Evolutionary conservation across 2,329 filamentous ascomycete genomes (phyloP).

Genomic region (Didymella segeticola): DNA sequence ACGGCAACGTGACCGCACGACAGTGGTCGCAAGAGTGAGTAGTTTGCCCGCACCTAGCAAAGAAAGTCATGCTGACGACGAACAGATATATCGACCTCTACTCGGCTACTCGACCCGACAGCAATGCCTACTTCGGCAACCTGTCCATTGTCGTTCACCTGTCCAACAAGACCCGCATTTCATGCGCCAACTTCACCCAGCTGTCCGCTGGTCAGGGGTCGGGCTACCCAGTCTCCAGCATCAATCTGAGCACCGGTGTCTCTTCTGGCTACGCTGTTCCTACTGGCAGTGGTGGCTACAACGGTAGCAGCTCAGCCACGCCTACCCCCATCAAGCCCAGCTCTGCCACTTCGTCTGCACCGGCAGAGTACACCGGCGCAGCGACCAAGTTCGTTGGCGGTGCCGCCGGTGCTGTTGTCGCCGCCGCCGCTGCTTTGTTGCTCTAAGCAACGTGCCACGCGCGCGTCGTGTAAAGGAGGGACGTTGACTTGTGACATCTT

Average conservation of each 20-base stretch:
- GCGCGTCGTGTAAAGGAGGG: not conserved
- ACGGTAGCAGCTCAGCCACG: slow-evolving; percentile 12
- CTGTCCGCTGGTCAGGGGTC: slow-evolving; percentile 64
- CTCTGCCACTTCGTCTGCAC: slow-evolving; percentile 17
- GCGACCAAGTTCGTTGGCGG: slow-evolving; percentile 29
- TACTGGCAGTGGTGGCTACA: slow-evolving; percentile 24
- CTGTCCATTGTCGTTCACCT: slow-evolving; percentile 62
- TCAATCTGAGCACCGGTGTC: slow-evolving; percentile 19
- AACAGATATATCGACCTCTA: slow-evolving; percentile 58
- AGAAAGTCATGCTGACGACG: not conserved
- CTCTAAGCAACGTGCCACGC: slow-evolving; percentile 27
- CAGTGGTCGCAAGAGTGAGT: slow-evolving; percentile 51
- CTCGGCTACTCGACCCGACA: slow-evolving; percentile 52
- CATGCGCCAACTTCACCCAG: slow-evolving; percentile 62
- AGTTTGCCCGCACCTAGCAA: slow-evolving; percentile 43
- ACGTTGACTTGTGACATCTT: not conserved
- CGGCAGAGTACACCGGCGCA: slow-evolving; percentile 28
- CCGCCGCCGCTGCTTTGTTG: slow-evolving; percentile 29
- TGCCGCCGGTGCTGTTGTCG: slow-evolving; percentile 31
- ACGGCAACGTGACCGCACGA: slow-evolving; percentile 47
- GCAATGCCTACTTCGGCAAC: slow-evolving; percentile 60
- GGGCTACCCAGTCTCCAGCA: slow-evolving; percentile 14
- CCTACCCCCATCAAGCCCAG: slow-evolving; percentile 24
- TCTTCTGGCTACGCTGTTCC: slow-evolving; percentile 18
- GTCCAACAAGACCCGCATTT: slow-evolving; percentile 60